Evolutionary conservation across 1,284 basidiomycete species (phyloP).

Genomic region (Apiotrichum veenhuisii): DNA sequence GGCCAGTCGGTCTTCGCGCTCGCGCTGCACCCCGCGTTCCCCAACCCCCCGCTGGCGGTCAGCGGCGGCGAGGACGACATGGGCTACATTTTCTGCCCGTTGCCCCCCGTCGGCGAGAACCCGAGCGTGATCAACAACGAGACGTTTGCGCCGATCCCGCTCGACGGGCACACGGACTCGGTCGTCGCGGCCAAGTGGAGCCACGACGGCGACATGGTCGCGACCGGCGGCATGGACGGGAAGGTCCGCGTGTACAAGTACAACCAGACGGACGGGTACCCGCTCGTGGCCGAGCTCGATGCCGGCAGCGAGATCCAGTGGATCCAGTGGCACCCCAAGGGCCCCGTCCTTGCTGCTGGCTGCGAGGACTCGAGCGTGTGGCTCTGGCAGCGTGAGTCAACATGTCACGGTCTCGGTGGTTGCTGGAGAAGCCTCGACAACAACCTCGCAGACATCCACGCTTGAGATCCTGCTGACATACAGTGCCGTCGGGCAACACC

Average conservation of each 20-base stretch:
- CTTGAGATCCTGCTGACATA: too few relatives aligned
- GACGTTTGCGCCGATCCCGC: conserved; percentile 71
- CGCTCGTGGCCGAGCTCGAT: conserved; percentile 85
- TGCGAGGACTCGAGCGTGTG: conserved; percentile 94
- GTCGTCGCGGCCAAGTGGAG: conserved; percentile 79
- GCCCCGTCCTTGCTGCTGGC: conserved; percentile 80
- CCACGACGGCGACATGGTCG: conserved; percentile 81
- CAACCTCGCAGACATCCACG: too few relatives aligned
- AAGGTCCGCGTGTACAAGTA: conserved; percentile 85
- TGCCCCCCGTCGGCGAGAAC: conserved; percentile 26
- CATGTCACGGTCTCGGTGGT: too few relatives aligned
- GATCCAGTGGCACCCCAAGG: conserved; percentile 95
- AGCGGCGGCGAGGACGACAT: conserved; percentile 95
- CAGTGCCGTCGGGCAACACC: conserved; percentile 86
- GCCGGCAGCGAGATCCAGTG: conserved; percentile 96
- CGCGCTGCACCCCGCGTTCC: conserved; percentile 65
- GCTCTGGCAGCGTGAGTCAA: conserved; percentile 82
- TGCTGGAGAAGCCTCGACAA: too few relatives aligned
- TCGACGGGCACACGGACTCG: conserved; percentile 89
- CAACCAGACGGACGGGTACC: conserved; percentile 73
- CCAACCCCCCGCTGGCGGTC: conserved; percentile 75
- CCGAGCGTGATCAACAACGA: conserved; percentile 52
- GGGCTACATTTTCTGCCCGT: conserved; percentile 73
- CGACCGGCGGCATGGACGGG: conserved; percentile 97
- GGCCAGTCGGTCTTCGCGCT: conserved; percentile 75